Conservation (phyloP, 805 yeast species). For the Candida saitoana region DNA sequence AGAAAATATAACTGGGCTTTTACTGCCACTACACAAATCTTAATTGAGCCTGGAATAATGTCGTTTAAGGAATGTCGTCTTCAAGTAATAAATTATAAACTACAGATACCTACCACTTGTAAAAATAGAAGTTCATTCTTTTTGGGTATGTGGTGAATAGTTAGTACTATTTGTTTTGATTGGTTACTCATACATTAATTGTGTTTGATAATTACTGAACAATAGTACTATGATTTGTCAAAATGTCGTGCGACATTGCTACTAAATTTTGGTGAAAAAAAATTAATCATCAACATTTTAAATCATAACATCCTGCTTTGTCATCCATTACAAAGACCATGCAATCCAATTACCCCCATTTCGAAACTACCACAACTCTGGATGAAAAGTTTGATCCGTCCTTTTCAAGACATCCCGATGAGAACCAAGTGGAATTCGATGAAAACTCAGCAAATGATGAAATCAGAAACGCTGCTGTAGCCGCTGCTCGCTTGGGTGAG, state of each 20-base stretch:
- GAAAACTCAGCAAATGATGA: slow-evolving; percentile 7
- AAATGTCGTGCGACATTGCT: slow-evolving; percentile 1
- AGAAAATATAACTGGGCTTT: no score
- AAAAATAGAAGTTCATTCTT: no score
- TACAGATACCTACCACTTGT: no score
- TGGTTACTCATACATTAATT: no score
- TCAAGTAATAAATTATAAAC: no score
- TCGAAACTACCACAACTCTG: slow-evolving; percentile 12
- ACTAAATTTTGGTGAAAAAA: not conserved
- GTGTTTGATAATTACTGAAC: no score
- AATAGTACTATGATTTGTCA: no score
- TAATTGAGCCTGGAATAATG: no score
- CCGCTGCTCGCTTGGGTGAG: slow-evolving; percentile 5
- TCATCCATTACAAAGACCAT: slow-evolving; percentile 15
- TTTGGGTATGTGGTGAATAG: no score
- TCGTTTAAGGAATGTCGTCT: no score
- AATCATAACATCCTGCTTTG: slow-evolving; percentile 11
- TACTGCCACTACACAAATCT: no score
- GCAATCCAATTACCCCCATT: slow-evolving; percentile 22
- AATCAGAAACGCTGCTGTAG: slow-evolving; percentile 6
- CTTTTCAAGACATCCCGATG: slow-evolving; percentile 21
- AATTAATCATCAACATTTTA: not conserved
- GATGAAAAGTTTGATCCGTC: slow-evolving; percentile 30
- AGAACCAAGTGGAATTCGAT: slow-evolving; percentile 11
- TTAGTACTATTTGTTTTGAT: no score